Evolutionary conservation across 2,329 filamentous ascomycete species (phyloP).

Genomic region (Fusarium coffeatum): DNA sequence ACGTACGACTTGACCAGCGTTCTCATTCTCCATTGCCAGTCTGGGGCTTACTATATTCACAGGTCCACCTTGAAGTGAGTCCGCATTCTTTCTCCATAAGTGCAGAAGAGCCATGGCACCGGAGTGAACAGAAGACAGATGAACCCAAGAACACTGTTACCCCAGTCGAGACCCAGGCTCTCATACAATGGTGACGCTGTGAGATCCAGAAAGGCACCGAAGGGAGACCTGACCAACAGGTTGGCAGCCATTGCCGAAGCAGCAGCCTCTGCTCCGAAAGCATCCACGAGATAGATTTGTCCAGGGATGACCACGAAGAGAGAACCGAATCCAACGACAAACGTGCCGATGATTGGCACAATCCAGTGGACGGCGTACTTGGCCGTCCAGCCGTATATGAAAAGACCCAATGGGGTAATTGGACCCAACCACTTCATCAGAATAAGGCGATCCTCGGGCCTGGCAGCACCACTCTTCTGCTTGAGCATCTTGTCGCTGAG

Average conservation of each 20-base stretch:
- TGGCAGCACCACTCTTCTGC: neutral
- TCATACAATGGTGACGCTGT: conserved; percentile 23
- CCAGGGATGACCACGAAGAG: conserved; percentile 51
- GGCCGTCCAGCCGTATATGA: conserved; percentile 70
- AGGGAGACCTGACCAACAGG: conserved; percentile 50
- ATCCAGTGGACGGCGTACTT: conserved; percentile 66
- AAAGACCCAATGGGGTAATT: conserved; percentile 64
- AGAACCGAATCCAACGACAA: conserved; percentile 60
- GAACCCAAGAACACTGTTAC: conserved; percentile 33
- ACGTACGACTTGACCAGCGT: too few relatives aligned
- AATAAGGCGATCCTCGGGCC: conserved; percentile 62
- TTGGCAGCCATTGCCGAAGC: conserved; percentile 44
- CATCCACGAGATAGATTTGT: conserved; percentile 45
- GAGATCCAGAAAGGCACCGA: conserved; percentile 33
- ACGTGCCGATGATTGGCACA: conserved; percentile 67
- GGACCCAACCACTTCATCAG: conserved; percentile 66
- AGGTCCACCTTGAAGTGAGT: conserved; percentile 24
- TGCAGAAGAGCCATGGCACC: conserved; percentile 31
- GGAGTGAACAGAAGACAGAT: conserved; percentile 33
- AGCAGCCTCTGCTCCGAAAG: conserved; percentile 38
- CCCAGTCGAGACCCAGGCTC: conserved; percentile 28
- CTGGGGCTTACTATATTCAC: neutral
- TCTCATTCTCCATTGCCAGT: too few relatives aligned
- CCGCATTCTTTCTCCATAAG: conserved; percentile 26
- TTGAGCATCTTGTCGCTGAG: conserved; percentile 33